Conservation (phyloP, 129 eudicot species). For the Heracleum sosnowskyi region DNA sequence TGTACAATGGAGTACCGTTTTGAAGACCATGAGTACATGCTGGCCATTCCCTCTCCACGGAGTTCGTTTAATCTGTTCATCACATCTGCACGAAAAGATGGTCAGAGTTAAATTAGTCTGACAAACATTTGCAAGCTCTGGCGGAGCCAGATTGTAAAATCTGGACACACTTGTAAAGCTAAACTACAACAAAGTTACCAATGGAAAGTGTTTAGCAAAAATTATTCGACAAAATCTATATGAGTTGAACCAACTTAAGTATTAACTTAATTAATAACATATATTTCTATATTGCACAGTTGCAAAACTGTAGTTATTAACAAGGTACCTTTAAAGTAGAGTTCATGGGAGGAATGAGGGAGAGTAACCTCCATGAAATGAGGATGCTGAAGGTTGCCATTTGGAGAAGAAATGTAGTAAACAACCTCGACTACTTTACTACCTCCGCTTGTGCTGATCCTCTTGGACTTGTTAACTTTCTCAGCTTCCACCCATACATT, state of each 20-base stretch:
- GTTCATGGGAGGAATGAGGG: slow-evolving; percentile 33
- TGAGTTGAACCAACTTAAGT: no score
- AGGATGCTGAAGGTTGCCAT: slow-evolving; percentile 74
- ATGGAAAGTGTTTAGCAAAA: no score
- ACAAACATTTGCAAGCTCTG: not conserved
- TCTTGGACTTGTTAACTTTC: not conserved
- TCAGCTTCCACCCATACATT: slow-evolving; percentile 10
- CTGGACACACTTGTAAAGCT: not conserved
- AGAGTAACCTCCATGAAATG: slow-evolving; percentile 76
- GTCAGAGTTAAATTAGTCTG: not conserved
- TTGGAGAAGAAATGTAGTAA: slow-evolving; percentile 53
- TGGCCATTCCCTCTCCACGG: slow-evolving; percentile 60
- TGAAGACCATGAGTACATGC: slow-evolving; percentile 61
- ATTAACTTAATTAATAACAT: no score
- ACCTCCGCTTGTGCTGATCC: not conserved
- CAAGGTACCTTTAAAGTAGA: slow-evolving; percentile 52
- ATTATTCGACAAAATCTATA: no score
- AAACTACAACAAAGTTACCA: no score
- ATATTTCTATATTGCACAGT: no score
- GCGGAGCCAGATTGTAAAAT: not conserved
- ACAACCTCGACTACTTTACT: slow-evolving; percentile 37
- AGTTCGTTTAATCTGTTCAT: slow-evolving; percentile 42
- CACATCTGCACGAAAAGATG: no score
- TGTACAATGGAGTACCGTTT: no score
- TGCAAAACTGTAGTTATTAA: not conserved